Evolutionary conservation across 805 yeast species (phyloP).

Genomic region (Wickerhamiella qilinensis): DNA sequence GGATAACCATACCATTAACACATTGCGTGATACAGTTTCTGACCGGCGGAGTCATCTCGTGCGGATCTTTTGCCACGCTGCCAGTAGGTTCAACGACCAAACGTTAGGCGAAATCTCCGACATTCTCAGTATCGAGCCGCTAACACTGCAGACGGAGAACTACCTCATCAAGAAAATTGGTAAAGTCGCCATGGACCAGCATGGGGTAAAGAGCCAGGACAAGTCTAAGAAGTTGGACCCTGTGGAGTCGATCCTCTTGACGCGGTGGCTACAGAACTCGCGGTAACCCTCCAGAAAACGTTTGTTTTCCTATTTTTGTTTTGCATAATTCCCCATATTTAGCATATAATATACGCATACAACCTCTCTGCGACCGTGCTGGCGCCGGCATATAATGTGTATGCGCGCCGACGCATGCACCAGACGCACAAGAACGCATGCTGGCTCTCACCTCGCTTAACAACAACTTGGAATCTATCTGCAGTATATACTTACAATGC

Average conservation of each 20-base stretch:
- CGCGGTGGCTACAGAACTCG: conserved; percentile 13
- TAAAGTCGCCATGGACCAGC: conserved; percentile 7
- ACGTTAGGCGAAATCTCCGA: conserved; percentile 14
- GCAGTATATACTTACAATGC: too few relatives aligned
- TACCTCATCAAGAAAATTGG: conserved; percentile 14
- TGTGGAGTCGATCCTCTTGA: conserved; percentile 14
- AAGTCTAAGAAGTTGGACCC: conserved; percentile 8
- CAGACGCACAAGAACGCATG: too few relatives aligned
- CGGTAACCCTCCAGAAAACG: conserved; percentile 3
- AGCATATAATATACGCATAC: too few relatives aligned
- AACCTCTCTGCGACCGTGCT: too few relatives aligned
- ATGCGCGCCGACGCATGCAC: too few relatives aligned
- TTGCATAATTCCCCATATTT: too few relatives aligned
- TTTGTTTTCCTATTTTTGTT: too few relatives aligned
- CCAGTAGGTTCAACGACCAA: conserved; percentile 15
- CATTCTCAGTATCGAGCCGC: conserved; percentile 14
- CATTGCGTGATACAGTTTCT: background rate
- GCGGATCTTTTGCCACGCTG: conserved; percentile 14
- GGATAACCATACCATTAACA: too few relatives aligned
- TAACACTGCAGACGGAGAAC: conserved; percentile 13
- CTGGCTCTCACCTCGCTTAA: too few relatives aligned
- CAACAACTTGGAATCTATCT: too few relatives aligned
- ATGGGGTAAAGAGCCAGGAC: background rate
- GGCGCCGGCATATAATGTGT: too few relatives aligned
- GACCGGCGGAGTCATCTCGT: conserved; percentile 10